These are phyloP conservation scores for Eragrostis nindensis DNA, from an alignment of 176 grass and related monocot species.

Conservation along the genomic window DNA sequence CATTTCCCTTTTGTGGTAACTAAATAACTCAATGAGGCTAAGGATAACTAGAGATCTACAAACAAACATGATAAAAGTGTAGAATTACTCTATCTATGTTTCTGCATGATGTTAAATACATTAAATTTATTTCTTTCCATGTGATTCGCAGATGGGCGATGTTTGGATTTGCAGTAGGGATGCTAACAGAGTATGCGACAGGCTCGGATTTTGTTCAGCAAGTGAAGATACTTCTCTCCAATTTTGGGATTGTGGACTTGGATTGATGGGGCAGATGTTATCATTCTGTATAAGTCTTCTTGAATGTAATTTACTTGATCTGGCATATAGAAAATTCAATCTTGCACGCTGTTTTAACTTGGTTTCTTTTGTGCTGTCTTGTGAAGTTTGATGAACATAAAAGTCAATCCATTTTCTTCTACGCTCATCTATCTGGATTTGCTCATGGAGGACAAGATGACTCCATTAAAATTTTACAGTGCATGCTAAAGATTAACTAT, in stretches of 20 bases:
- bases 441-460: slow-evolving; percentile 13
- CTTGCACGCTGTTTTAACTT: slow-evolving; percentile 36
- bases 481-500: background rate
- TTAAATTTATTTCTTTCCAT: slow-evolving; percentile 13
- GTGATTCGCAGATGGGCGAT: slow-evolving; percentile 82
- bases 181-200: slow-evolving; percentile 97
- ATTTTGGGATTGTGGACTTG: slow-evolving; percentile 99
- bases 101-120: slow-evolving; percentile 2
- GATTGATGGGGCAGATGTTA: slow-evolving; percentile 54
- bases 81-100: background rate
- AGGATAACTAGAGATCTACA: background rate
- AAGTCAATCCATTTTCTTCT: slow-evolving; percentile 39
- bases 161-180: slow-evolving; percentile 99
- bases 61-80: slow-evolving; percentile 22
- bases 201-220: slow-evolving; percentile 96
- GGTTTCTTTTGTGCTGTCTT: slow-evolving; percentile 31
- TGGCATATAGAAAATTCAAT: slow-evolving; percentile 60
- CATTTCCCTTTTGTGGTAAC: background rate
- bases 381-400: slow-evolving; percentile 56
- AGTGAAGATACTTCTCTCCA: slow-evolving; percentile 97
- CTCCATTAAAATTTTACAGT: slow-evolving; percentile 1
- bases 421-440: slow-evolving; percentile 29
- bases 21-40: background rate
- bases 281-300: slow-evolving; percentile 47
- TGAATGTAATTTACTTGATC: slow-evolving; percentile 58